These are phyloP conservation scores for Trametopsis cervina DNA, from an alignment of 768 basidiomycete species.

Conservation along the genomic window DNA sequence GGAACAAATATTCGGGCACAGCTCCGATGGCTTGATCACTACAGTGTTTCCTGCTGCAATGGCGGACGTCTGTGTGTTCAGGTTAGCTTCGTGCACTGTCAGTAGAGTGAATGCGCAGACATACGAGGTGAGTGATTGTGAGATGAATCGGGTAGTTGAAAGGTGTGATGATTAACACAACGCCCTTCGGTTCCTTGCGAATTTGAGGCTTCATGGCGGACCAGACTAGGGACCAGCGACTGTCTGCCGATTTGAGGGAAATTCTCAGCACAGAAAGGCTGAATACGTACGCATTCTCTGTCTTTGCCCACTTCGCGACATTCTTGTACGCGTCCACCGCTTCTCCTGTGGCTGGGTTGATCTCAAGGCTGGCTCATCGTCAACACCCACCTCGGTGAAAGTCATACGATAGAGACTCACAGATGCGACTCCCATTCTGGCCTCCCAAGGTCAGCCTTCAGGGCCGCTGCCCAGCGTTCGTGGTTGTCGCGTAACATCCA, in stretches of 20 bases:
- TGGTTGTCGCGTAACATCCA: slow-evolving; percentile 72
- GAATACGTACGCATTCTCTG: slow-evolving; percentile 47
- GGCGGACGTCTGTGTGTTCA: slow-evolving; percentile 54
- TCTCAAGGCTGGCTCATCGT: slow-evolving; percentile 46
- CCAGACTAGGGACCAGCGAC: slow-evolving; percentile 35
- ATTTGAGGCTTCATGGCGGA: slow-evolving; percentile 55
- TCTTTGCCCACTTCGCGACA: slow-evolving; percentile 71
- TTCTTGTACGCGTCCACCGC: slow-evolving; percentile 46
- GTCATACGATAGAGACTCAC: slow-evolving; percentile 21
- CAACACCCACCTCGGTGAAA: not conserved
- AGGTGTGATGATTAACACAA: slow-evolving; percentile 60
- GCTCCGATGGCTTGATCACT: slow-evolving; percentile 73
- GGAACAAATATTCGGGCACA: slow-evolving; percentile 44
- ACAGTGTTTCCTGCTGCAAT: slow-evolving; percentile 74
- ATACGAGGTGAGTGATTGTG: slow-evolving; percentile 48
- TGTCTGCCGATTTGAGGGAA: not conserved
- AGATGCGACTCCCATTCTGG: slow-evolving; percentile 53
- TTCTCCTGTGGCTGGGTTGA: slow-evolving; percentile 45
- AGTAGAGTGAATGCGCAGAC: too few relatives aligned
- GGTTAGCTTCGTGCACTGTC: too few relatives aligned
- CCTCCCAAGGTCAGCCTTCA: slow-evolving; percentile 58
- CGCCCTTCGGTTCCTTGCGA: slow-evolving; percentile 72
- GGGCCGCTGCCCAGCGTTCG: slow-evolving; percentile 48
- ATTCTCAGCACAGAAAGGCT: not conserved
- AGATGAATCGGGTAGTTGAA: slow-evolving; percentile 74